Percentiles rank a stretch among this genome's conserved stretches.
phyloP scores from a whole-genome alignment of 768 basidiomycete genomes.

The Lenzites betulinus region DNA sequence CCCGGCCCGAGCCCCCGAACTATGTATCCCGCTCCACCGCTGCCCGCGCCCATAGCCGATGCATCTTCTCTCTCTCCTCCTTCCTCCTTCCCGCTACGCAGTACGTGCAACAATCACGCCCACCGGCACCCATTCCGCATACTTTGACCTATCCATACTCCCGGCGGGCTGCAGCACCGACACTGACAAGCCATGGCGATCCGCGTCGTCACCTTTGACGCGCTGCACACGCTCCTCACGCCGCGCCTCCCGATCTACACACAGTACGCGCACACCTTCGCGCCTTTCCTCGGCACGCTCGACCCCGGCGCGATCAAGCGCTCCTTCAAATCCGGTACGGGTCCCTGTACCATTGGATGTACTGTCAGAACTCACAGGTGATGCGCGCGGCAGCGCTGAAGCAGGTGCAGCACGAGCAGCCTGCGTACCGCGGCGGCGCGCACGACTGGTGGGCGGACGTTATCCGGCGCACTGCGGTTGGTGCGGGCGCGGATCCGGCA shows the following conservation, averaged over 20 bases:
- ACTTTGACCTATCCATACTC: no score
- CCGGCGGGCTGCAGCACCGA: no score
- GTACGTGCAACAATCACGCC: no score
- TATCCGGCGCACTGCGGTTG: conserved; percentile 70
- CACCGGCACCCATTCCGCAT: no score
- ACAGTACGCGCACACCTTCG: conserved; percentile 66
- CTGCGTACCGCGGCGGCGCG: conserved; percentile 58
- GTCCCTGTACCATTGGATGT: no score
- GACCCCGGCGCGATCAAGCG: conserved; percentile 51
- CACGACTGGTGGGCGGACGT: conserved; percentile 79
- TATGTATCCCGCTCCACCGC: not conserved
- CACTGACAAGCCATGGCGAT: conserved; percentile 43
- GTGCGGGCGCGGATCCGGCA: conserved; percentile 69
- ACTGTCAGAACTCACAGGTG: no score
- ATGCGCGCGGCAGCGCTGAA: conserved; percentile 40
- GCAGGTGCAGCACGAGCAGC: conserved; percentile 57
- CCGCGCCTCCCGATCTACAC: conserved; percentile 68
- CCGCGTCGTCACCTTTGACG: conserved; percentile 77
- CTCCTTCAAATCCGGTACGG: conserved; percentile 62
- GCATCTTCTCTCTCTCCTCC: not conserved
- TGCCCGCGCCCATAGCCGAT: no score
- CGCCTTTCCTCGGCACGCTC: conserved; percentile 65
- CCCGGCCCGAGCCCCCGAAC: not conserved
- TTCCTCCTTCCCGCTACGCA: not conserved
- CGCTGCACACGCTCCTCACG: conserved; percentile 70